A percentile compares a stretch with the other conserved stretches of the same genome.
These are phyloP conservation scores for Trichoderma sp. DNA, from an alignment of 2,329 filamentous ascomycete species.

Conservation along the genomic window DNA sequence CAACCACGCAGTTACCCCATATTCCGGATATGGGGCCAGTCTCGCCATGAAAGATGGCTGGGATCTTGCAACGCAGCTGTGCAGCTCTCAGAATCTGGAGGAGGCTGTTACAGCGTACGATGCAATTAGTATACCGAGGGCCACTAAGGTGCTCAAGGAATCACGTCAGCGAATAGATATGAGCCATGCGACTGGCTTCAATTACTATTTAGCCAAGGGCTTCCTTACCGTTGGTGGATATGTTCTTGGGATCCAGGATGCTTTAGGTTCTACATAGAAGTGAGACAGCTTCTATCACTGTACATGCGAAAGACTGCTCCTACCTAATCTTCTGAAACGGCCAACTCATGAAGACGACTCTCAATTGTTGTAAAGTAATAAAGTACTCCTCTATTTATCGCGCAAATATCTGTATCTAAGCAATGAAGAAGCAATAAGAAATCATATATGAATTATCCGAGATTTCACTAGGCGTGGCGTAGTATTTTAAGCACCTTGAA, in stretches of 20 bases:
- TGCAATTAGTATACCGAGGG: constrained; percentile 39
- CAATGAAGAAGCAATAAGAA: too few relatives aligned
- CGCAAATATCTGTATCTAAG: too few relatives aligned
- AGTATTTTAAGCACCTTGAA: background rate
- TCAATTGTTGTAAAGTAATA: too few relatives aligned
- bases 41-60: constrained; percentile 49
- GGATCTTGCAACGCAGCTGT: constrained; percentile 45
- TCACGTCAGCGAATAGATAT: constrained; percentile 32
- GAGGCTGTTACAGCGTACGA: constrained; percentile 42
- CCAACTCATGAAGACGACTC: too few relatives aligned
- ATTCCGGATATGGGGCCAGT: constrained; percentile 51
- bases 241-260: background rate
- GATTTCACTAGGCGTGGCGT: background rate
- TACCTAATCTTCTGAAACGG: too few relatives aligned
- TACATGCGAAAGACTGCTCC: background rate
- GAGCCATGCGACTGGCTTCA: constrained; percentile 28
- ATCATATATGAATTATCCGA: background rate
- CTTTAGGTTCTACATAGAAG: background rate
- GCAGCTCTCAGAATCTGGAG: constrained; percentile 33
- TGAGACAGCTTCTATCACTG: background rate
- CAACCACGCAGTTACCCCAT: constrained; percentile 51
- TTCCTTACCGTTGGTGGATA: background rate
- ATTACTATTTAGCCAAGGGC: background rate
- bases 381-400: too few relatives aligned
- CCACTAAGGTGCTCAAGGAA: constrained; percentile 33